Evolutionary conservation across 495 filamentous ascomycete genomes (phyloP).

Genomic region (Aspergillus steynii): DNA sequence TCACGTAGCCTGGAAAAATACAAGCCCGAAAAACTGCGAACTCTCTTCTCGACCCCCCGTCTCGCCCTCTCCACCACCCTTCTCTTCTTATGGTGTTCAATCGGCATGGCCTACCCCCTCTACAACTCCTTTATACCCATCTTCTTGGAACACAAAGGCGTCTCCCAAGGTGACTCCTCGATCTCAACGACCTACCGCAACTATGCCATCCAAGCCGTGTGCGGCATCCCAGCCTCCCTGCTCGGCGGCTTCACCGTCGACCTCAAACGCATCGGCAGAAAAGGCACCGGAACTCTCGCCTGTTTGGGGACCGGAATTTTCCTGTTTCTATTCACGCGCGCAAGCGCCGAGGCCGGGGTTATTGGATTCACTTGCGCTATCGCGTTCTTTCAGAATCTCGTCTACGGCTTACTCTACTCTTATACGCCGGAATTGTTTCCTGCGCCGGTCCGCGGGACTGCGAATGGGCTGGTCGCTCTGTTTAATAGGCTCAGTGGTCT

Average conservation of each 20-base stretch:
- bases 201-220: conserved; percentile 67
- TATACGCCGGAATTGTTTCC: conserved; percentile 49
- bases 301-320: conserved; percentile 63
- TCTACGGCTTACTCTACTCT: conserved; percentile 72
- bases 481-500: no score
- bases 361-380: conserved; percentile 66
- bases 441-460: conserved; percentile 13
- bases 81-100: conserved; percentile 70
- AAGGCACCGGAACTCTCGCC: conserved; percentile 67
- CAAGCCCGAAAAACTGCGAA: no score
- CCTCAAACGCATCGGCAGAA: conserved; percentile 55
- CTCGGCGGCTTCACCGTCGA: conserved; percentile 66
- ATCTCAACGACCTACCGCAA: conserved; percentile 67
- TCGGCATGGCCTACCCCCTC: conserved; percentile 68
- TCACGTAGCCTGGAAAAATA: no score
- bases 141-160: conserved; percentile 50
- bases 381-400: conserved; percentile 67
- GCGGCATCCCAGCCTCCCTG: conserved; percentile 63
- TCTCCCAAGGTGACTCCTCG: conserved; percentile 42
- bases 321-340: conserved; percentile 69
- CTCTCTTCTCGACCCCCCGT: conserved; percentile 58
- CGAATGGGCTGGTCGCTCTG: conserved; percentile 5
- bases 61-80: conserved; percentile 62
- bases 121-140: conserved; percentile 67
- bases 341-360: conserved; percentile 59